Evolutionary conservation across 129 eudicot genomes (phyloP).

Genomic region (Artemisia tridentata): DNA sequence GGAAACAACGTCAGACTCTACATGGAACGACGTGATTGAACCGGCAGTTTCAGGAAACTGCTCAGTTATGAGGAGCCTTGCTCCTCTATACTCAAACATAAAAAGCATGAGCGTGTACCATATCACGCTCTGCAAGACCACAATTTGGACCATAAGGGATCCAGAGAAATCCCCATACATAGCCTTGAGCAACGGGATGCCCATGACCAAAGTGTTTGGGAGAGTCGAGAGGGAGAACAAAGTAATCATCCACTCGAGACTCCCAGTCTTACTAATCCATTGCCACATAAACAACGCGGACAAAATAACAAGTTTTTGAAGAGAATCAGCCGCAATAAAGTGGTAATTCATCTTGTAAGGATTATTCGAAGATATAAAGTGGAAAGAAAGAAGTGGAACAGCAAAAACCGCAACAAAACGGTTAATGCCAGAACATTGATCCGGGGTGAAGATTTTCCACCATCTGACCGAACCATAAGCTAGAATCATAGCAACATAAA

Average conservation of each 20-base stretch:
- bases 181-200: conserved; percentile 81
- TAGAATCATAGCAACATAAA: conserved; percentile 86
- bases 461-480: conserved; percentile 94
- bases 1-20: conserved; percentile 86
- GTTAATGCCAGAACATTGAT: conserved; percentile 94
- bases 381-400: conserved; percentile 90
- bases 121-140: conserved; percentile 81
- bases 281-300: conserved; percentile 76
- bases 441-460: conserved; percentile 99
- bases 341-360: conserved; percentile 84
- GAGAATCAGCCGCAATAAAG: conserved; percentile 81
- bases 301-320: conserved; percentile 77
- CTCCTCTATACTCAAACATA: conserved; percentile 85
- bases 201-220: conserved; percentile 96
- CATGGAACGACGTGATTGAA: conserved; percentile 74
- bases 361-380: conserved; percentile 80
- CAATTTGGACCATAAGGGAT: conserved; percentile 84
- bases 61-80: conserved; percentile 68
- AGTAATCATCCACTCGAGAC: conserved; percentile 88
- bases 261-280: conserved; percentile 56
- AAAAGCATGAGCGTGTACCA: conserved; percentile 96
- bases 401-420: conserved; percentile 95
- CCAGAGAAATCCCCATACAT: conserved; percentile 96
- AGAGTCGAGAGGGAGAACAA: conserved; percentile 85
- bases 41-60: conserved; percentile 93